Evolutionary conservation across 805 yeast genomes (phyloP), one percentile per base, ranked within the genome.

Genomic region (Lachancea waltii): DNA sequence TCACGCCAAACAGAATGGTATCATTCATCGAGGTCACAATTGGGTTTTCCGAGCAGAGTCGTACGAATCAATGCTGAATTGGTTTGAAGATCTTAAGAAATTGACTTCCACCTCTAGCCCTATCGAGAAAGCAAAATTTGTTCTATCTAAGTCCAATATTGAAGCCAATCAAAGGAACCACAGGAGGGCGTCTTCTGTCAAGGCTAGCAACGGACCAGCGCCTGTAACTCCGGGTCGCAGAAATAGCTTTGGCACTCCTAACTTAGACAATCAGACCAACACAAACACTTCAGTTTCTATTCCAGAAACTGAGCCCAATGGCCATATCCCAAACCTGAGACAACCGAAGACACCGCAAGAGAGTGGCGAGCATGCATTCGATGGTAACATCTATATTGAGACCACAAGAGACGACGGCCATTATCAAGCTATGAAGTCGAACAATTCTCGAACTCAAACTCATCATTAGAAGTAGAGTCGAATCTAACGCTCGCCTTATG

Each of bases 11-110:
- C 79, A 80, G 46, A 76, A 78, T 44, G 92, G 92, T 10, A 64
- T 82, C 43, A 70, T 85, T 45, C 81, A 79, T 45, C 72, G 85
- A 53, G 85, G 86, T 30, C 97, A 89, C 63, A 87, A 86, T 52
- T 86, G 92, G 85, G 92, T 89, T n/a, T 89, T 90, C 67, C 73
- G 95, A 47, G 81, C 94, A n/a, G 92, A 84, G 53, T 74, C 82
- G 34, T 83, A 82, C 51, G 82, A 79, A 29, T 61, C 72, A 22
- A 85, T 87, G 90, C 76, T 81, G 58, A 72, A 69, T 27, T 90
- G 98, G 98, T 85, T 75, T 60, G 75, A 75, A 47, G 95, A 84
- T 54, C 69, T 90, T 48, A 78, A 79, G 56, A 68, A 67, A 33
- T 67, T 87, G 49, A 81, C 92, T 2, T 62, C 70, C 11, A 67